Base-by-base conservation (phyloP, 2,329 filamentous ascomycete genomes). In the Aspergillus persii region DNA sequence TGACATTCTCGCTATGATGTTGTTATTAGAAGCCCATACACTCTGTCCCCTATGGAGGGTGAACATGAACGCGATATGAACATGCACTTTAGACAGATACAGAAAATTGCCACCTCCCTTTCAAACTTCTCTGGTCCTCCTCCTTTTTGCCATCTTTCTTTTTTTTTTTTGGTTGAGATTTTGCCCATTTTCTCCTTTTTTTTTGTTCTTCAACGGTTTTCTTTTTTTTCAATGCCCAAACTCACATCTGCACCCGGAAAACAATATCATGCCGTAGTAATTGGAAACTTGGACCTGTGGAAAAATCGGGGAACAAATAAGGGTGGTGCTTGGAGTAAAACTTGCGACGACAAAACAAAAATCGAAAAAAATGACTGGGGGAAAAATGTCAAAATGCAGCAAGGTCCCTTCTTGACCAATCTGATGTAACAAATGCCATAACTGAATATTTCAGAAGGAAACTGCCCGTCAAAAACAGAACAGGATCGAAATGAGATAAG, bases 1-100 rank as follows among this genome's bases (percentile, higher is more conserved):
- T 53, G 41, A 36, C 58, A 61, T 50, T 55, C 48, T 62, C 58
- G 36, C 57, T 53, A 60, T n/a, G 12, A 41, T 47, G 44, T 23
- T 47, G 11, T 47, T 47, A 47, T 47, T 47, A 47, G 44, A 47
- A 41, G 6, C 36, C 36, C 36, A 39, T 39, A 39, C 36, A 41
- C 54, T 50, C 61, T 57, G 46, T 46, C 50, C n/a, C 52, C 54
- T 29, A 36, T 56, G 33, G 52, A 65, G 63, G 65, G 49, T 50
- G 54, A 61, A 63, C 59, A 69, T 67, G 58, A 63, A 63, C 56
- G 36, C 11, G 36, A 41, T 47, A 27, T 47, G 44, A 47, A 47
- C 44, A 47, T 47, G 44, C 44, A 27, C 50, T 30, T 56, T 62
- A 68, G 65, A 63, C 63, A 70, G 53, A 72, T 71, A 68, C 61